phyloP scores from a whole-genome alignment of 2,329 filamentous ascomycete species.

The Didymosphaeria variabile region DNA sequence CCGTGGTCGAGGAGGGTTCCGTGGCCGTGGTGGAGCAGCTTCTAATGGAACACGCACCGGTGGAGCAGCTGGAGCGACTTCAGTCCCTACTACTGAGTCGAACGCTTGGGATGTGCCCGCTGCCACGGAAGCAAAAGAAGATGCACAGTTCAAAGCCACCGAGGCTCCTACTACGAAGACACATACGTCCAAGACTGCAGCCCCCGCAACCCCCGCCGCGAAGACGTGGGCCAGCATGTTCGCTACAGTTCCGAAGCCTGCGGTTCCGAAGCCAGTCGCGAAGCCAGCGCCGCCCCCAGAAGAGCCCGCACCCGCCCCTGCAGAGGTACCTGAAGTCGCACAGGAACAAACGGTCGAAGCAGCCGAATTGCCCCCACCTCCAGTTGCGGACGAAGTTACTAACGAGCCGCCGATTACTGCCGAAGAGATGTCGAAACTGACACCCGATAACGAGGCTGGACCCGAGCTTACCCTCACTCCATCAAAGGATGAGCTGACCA shows the following conservation, averaged over 20 bases:
- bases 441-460: slow-evolving; percentile 57
- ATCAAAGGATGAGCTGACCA: slow-evolving; percentile 83
- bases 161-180: slow-evolving; percentile 38
- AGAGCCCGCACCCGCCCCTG: slow-evolving; percentile 41
- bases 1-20: slow-evolving; percentile 58
- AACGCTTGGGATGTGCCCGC: slow-evolving; percentile 65
- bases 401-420: slow-evolving; percentile 38
- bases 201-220: slow-evolving; percentile 47
- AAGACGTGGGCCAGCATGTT: slow-evolving; percentile 66
- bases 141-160: slow-evolving; percentile 31
- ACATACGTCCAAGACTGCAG: slow-evolving; percentile 44
- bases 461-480: slow-evolving; percentile 65
- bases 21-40: slow-evolving; percentile 68
- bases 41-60: slow-evolving; percentile 68
- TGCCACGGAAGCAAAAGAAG: slow-evolving; percentile 38
- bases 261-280: slow-evolving; percentile 46
- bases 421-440: slow-evolving; percentile 40
- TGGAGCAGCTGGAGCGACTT: slow-evolving; percentile 58
- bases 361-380: slow-evolving; percentile 52
- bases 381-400: slow-evolving; percentile 48
- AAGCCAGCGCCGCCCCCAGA: slow-evolving; percentile 49
- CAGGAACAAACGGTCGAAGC: slow-evolving; percentile 49
- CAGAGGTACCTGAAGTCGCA: slow-evolving; percentile 51
- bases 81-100: slow-evolving; percentile 76
- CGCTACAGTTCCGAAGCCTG: slow-evolving; percentile 55